A percentile compares a stretch with the other conserved stretches of the same genome.
phyloP scores from a whole-genome alignment of 331 rosid species.

The Erythrophleum ivorense region DNA sequence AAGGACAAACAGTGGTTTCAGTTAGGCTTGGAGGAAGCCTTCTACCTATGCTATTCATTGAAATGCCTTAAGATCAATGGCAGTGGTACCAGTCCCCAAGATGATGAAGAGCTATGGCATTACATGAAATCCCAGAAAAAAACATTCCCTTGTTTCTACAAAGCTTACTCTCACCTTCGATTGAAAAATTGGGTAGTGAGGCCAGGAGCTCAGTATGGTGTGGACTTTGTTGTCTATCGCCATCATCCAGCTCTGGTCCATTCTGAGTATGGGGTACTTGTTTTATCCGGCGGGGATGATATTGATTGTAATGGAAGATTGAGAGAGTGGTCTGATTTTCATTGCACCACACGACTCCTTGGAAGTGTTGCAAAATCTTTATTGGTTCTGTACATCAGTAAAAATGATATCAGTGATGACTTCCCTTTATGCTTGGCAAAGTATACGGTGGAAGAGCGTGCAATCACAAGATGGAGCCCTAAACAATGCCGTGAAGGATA shows the following conservation, averaged over 20 bases:
- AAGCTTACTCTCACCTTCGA: constrained; percentile 76
- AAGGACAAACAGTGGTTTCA: constrained; percentile 67
- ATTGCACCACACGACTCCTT: constrained; percentile 69
- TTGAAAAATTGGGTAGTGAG: constrained; percentile 81
- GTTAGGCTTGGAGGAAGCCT: constrained; percentile 78
- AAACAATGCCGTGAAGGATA: constrained; percentile 58
- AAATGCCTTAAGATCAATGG: constrained; percentile 65
- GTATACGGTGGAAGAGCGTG: constrained; percentile 54
- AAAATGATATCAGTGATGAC: constrained; percentile 44
- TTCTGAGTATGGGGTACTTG: constrained; percentile 81
- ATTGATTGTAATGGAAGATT: constrained; percentile 54
- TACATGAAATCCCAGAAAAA: constrained; percentile 48
- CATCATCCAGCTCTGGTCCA: constrained; percentile 84
- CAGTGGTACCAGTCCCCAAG: constrained; percentile 32
- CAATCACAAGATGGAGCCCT: constrained; percentile 65
- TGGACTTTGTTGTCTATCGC: constrained; percentile 72
- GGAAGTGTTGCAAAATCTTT: constrained; percentile 70
- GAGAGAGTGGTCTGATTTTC: constrained; percentile 78
- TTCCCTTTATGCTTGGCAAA: constrained; percentile 50
- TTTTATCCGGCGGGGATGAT: constrained; percentile 49
- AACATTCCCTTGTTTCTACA: constrained; percentile 62
- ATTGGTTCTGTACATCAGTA: constrained; percentile 52
- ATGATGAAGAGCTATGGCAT: constrained; percentile 55
- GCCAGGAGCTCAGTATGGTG: constrained; percentile 78
- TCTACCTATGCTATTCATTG: constrained; percentile 58